Evolutionary conservation across 106 monocot genomes (phyloP), one percentile per base, ranked within the genome.

Genomic region (Allium sativum): DNA sequence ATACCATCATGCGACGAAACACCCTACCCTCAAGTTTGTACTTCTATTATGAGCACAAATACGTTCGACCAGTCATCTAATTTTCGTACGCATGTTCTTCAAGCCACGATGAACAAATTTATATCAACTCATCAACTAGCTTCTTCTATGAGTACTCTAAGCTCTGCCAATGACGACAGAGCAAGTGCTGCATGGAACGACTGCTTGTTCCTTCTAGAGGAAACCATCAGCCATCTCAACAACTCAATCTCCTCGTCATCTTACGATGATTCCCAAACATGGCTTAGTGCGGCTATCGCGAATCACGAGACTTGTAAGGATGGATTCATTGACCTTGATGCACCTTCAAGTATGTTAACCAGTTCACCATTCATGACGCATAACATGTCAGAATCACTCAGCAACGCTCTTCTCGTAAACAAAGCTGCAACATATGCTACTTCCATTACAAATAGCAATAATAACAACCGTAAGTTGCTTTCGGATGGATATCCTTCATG

Each of bases 1-100:
- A 57, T 74, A 21, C 40, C 45, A 11, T 65, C 76, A 31, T 78
- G 78, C 59, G 53, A 40, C 64, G 68, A 78, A 65, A 72, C 73
- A 7, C 78, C 78, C 4, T 58, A 65, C 56, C 78, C 73, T 45
- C 7, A 59, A 18, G 57, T 78, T 16, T 78, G 77, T 44, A 56
- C 13, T 8, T 53, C 59, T 20, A 31, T 67, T 17, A 42, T 67
- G 3, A 43, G 40, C 51, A 18, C 45, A 22, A 31, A 31, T 31
- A 54, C 5, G 1, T 31, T 3, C 31, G 1, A 31, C 31, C 17
- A 50, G 6, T n/a, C 16, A 1, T 7, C 43, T 8, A 21, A 64
- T 15, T 65, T 78, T 61, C 68, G 61, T 6, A 16, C 68, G 17
- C 5, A 44, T 11, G 67, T 52, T 21, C 21, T 77, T 21, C 18